phyloP scores from a whole-genome alignment of 2,329 filamentous ascomycete species.

The Podosphaera fusca region DNA sequence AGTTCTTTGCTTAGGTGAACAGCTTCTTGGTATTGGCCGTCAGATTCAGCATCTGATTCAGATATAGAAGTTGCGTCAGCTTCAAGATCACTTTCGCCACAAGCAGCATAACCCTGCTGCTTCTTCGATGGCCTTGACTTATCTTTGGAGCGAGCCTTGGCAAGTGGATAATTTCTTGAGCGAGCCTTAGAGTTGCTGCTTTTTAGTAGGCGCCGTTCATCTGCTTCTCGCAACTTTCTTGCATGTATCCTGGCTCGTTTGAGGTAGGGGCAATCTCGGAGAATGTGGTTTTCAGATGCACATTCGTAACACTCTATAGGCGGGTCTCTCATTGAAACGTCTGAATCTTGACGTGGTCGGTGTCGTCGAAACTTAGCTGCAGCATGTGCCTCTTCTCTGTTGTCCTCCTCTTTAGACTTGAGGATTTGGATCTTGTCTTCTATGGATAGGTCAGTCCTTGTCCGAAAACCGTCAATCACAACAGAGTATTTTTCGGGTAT shows the following conservation, averaged over 20 bases:
- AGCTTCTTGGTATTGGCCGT: background rate
- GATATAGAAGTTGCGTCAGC: background rate
- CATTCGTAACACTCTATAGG: background rate
- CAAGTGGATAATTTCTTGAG: background rate
- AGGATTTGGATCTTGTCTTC: background rate
- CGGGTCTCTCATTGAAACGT: background rate
- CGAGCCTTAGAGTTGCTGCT: background rate
- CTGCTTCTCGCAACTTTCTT: background rate
- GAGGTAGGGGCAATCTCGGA: background rate
- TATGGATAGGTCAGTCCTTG: background rate
- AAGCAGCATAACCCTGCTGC: background rate
- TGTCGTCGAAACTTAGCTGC: background rate
- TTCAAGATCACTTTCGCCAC: background rate
- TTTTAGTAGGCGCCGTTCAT: background rate
- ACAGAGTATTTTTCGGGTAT: background rate
- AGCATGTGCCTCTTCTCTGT: background rate
- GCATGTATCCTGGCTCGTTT: background rate
- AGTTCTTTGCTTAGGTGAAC: background rate
- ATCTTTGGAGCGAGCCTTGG: background rate
- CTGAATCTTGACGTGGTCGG: background rate
- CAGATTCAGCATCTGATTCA: background rate
- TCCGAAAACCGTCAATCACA: background rate
- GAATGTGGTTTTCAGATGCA: too few relatives aligned
- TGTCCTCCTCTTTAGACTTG: background rate
- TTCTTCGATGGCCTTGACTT: background rate